phyloP scores from a whole-genome alignment of 345 rosid species.

The Eucalyptus marginata region DNA sequence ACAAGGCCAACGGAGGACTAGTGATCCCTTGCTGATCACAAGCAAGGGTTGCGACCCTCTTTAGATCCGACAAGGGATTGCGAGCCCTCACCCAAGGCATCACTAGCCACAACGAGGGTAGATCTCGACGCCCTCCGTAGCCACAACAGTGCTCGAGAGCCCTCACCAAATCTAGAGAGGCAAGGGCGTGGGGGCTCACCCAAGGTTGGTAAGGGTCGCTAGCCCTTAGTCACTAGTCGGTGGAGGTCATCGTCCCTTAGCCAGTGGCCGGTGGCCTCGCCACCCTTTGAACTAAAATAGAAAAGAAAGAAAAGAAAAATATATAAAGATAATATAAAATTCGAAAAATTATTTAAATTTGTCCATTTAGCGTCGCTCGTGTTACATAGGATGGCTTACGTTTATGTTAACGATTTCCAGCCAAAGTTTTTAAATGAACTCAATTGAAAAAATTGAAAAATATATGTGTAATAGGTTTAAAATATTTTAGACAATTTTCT shows the following conservation, averaged over 20 bases:
- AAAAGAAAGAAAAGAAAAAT: no score
- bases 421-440: no score
- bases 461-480: no score
- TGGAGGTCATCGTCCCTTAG: neutral
- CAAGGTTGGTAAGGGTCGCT: no score
- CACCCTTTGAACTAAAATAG: neutral
- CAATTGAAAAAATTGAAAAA: no score
- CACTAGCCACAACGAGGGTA: neutral
- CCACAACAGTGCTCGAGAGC: neutral
- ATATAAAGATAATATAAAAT: no score
- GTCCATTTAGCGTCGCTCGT: accelerated
- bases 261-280: accelerated
- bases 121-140: neutral
- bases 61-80: no score
- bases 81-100: neutral
- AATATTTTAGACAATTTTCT: no score
- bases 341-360: no score
- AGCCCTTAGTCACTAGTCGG: no score
- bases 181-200: neutral
- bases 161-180: neutral
- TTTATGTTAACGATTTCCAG: accelerated
- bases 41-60: no score
- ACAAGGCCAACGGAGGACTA: neutral
- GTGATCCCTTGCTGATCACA: no score
- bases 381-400: accelerated